These are phyloP conservation scores for Lagenaria siceraria DNA, from an alignment of 306 rosid species.

Conservation along the genomic window DNA sequence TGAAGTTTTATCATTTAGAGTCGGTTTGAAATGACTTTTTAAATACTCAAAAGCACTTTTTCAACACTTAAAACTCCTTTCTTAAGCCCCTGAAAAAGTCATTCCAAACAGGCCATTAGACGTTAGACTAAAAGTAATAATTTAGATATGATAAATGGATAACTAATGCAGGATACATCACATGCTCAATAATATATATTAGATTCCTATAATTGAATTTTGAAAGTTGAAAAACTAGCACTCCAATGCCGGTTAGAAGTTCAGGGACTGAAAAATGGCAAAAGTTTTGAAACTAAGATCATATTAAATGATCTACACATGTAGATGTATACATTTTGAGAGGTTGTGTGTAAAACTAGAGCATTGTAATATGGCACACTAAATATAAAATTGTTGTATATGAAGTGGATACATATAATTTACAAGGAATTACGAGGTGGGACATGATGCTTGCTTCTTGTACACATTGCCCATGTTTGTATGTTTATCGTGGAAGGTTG, in stretches of 20 bases:
- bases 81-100: neutral
- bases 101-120: neutral
- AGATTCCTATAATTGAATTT: neutral
- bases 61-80: too few species aligned
- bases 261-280: neutral
- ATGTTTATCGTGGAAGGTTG: neutral
- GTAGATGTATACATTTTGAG: neutral
- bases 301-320: neutral
- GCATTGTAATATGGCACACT: neutral
- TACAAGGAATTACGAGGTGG: neutral
- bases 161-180: too few species aligned
- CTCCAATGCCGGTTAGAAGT: neutral
- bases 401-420: neutral
- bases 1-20: too few species aligned
- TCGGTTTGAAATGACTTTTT: too few species aligned
- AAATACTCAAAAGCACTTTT: too few species aligned
- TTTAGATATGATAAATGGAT: neutral
- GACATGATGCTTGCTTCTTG: neutral
- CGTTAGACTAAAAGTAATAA: neutral
- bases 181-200: too few species aligned
- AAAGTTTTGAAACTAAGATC: neutral
- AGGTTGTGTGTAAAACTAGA: neutral
- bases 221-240: neutral
- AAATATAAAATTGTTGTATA: neutral
- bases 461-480: neutral